Evolutionary conservation across 208 protist species (phyloP).

Genomic region (Crithidia sp.): DNA sequence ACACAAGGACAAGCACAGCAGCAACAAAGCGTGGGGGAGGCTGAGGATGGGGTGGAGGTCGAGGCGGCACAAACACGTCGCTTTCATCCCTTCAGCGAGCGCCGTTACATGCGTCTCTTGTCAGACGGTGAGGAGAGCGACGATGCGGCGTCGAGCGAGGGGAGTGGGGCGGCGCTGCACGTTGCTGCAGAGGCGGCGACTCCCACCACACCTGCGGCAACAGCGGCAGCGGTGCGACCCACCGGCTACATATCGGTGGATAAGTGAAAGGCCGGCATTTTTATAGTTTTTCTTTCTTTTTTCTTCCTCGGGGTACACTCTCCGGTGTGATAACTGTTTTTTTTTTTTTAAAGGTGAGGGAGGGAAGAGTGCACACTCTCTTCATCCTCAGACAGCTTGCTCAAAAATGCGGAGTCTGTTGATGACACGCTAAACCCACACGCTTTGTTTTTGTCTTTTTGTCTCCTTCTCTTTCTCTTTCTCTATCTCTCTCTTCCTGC

Average conservation of each 20-base stretch:
- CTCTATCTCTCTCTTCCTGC: conserved; percentile 1
- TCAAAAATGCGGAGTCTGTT: too few relatives aligned
- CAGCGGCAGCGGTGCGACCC: background rate
- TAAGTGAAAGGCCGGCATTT: background rate
- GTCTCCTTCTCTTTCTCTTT: background rate
- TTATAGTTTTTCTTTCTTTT: background rate
- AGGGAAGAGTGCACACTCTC: too few relatives aligned
- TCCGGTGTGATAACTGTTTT: background rate
- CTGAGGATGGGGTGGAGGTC: background rate
- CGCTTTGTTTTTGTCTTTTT: background rate
- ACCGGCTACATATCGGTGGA: conserved; percentile 1
- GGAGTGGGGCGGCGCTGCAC: background rate
- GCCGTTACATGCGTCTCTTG: conserved; percentile 14
- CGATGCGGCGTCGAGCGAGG: background rate
- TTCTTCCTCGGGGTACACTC: background rate
- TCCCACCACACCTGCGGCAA: background rate
- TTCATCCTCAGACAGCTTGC: too few relatives aligned
- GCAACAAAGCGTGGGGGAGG: background rate
- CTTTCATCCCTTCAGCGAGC: background rate
- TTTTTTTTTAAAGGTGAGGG: background rate
- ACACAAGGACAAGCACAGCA: background rate
- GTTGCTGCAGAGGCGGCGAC: background rate
- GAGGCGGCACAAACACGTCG: background rate
- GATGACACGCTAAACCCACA: background rate
- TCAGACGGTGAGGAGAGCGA: conserved; percentile 3